These are phyloP conservation scores for Volvariella volvacea DNA, from an alignment of 1,284 basidiomycete species.

Conservation along the genomic window DNA sequence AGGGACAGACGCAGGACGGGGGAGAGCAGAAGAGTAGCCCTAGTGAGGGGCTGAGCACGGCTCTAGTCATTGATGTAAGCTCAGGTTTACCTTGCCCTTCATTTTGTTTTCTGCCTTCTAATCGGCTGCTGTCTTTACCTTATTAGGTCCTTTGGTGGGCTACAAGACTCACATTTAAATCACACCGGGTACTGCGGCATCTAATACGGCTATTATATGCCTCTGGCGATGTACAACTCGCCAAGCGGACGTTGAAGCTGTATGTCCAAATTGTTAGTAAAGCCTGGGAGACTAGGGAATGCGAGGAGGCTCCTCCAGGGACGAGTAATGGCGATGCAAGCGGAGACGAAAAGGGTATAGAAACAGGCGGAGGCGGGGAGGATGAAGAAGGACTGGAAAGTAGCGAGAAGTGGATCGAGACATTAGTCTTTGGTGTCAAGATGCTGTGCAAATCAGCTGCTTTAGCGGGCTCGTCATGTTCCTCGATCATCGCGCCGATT, in stretches of 20 bases:
- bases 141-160: constrained; percentile 84
- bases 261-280: constrained; percentile 85
- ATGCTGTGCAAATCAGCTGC: constrained; percentile 53
- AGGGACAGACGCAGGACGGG: background rate
- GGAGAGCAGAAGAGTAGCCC: background rate
- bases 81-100: background rate
- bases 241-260: constrained; percentile 69
- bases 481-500: background rate
- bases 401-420: constrained; percentile 62
- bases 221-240: constrained; percentile 58
- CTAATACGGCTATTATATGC: constrained; percentile 69
- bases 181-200: constrained; percentile 76
- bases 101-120: background rate
- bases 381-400: constrained; percentile 34
- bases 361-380: background rate
- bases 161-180: constrained; percentile 87
- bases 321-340: constrained; percentile 37
- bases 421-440: constrained; percentile 64
- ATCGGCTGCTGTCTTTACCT: constrained; percentile 6
- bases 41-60: constrained; percentile 33
- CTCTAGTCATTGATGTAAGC: constrained; percentile 68
- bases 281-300: constrained; percentile 44
- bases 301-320: constrained; percentile 21
- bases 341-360: constrained; percentile 14
- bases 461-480: background rate